These are phyloP conservation scores for Exobasidium rhododendri DNA, from an alignment of 1,284 basidiomycete genomes.

Conservation along the genomic window DNA sequence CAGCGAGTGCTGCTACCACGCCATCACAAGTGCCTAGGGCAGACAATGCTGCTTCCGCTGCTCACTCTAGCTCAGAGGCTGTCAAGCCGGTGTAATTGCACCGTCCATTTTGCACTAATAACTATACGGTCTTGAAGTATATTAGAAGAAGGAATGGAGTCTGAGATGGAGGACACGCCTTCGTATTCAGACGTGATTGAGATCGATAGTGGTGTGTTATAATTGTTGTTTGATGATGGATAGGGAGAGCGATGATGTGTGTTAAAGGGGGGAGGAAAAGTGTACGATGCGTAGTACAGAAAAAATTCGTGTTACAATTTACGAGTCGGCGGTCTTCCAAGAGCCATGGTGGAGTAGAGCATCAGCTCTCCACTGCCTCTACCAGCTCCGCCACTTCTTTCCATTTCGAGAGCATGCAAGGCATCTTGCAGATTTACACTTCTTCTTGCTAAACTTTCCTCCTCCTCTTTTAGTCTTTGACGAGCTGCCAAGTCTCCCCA, in stretches of 20 bases:
- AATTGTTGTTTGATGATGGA: no score
- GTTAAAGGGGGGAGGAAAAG: no score
- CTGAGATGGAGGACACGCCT: no score
- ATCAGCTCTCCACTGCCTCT: conserved; percentile 25
- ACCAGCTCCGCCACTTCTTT: conserved; percentile 25
- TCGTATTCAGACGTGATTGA: no score
- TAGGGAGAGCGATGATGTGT: no score
- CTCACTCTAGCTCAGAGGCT: not conserved
- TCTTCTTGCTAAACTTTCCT: conserved; percentile 37
- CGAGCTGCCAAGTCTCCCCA: conserved; percentile 51
- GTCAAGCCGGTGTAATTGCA: not conserved
- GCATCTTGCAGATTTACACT: conserved; percentile 49
- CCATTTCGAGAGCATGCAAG: conserved; percentile 46
- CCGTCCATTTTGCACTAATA: no score
- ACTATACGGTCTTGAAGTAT: no score
- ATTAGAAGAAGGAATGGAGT: no score
- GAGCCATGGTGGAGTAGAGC: conserved; percentile 20
- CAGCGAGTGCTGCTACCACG: not conserved
- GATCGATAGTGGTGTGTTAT: no score
- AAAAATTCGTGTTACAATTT: not conserved
- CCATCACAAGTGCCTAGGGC: not conserved
- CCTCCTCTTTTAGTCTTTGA: conserved; percentile 43
- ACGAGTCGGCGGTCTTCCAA: conserved; percentile 10
- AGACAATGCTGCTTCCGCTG: not conserved
- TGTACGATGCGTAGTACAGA: no score